Conservation (phyloP, 83 land plant species). For the Diphasiastrum complanatum region DNA sequence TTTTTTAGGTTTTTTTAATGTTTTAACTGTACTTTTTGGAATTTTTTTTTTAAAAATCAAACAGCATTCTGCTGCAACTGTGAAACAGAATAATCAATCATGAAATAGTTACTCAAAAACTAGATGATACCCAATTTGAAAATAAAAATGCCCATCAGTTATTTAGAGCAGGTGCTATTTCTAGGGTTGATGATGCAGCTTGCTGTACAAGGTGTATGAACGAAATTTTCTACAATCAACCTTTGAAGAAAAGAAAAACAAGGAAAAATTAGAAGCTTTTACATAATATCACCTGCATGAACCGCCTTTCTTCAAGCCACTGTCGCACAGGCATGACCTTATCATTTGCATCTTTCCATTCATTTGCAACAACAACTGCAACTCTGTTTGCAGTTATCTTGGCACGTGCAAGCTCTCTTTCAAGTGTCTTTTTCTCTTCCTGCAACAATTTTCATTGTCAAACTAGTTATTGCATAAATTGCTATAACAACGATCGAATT, state of each 20-base stretch:
- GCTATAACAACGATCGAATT: neutral
- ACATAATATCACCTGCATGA: conserved; percentile 46
- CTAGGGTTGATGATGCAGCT: neutral
- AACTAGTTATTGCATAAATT: conserved; percentile 9
- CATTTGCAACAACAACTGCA: conserved; percentile 69
- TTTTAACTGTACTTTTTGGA: too few species aligned
- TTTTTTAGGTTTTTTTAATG: too few species aligned
- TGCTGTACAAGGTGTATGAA: neutral
- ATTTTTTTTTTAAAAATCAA: too few species aligned
- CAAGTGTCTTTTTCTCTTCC: conserved; percentile 74
- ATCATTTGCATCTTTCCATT: conserved; percentile 80
- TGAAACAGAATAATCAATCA: too few species aligned
- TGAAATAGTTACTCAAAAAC: too few species aligned
- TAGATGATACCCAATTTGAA: too few species aligned
- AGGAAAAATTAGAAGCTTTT: neutral
- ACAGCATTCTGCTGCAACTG: too few species aligned
- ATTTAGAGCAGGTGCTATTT: neutral
- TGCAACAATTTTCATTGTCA: conserved; percentile 15
- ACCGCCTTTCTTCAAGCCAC: conserved; percentile 75
- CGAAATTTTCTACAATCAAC: neutral
- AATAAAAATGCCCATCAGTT: neutral
- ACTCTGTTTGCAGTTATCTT: conserved; percentile 71
- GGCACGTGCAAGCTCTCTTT: conserved; percentile 70
- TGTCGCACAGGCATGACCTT: conserved; percentile 85
- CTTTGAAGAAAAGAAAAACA: neutral